Conservation (phyloP, 805 yeast species). For the Candida takata region DNA sequence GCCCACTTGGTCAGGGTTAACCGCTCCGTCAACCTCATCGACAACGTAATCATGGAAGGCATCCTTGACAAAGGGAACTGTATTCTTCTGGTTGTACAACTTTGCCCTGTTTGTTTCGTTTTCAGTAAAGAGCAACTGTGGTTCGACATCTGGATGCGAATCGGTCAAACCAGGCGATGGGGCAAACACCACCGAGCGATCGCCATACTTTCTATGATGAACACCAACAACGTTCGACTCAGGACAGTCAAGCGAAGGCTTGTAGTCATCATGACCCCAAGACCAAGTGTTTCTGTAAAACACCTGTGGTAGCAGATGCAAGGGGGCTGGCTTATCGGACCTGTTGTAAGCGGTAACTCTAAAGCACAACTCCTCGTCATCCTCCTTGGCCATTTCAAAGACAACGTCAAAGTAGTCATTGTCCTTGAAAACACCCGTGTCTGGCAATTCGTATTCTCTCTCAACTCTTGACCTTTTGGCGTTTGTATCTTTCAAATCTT, state of each 20-base stretch:
- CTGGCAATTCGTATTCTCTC: constrained; percentile 75
- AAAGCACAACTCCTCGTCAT: constrained; percentile 71
- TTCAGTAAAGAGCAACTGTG: constrained; percentile 75
- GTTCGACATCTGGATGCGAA: constrained; percentile 58
- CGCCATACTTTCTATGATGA: constrained; percentile 65
- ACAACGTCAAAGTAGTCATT: constrained; percentile 74
- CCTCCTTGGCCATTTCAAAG: constrained; percentile 85
- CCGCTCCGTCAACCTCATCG: constrained; percentile 47
- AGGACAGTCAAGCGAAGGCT: constrained; percentile 40
- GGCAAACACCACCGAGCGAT: constrained; percentile 54
- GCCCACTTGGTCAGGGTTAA: constrained; percentile 66
- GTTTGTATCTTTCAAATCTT: constrained; percentile 62
- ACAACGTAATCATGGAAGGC: constrained; percentile 85
- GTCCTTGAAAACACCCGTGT: constrained; percentile 64
- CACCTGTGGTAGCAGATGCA: constrained; percentile 79
- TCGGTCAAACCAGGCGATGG: constrained; percentile 75
- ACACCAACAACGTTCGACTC: constrained; percentile 44
- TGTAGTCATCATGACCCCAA: constrained; percentile 62
- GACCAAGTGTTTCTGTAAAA: constrained; percentile 87
- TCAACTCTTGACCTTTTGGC: constrained; percentile 59
- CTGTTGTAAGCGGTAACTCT: constrained; percentile 85
- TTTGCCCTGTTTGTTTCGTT: constrained; percentile 75
- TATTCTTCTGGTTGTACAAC: constrained; percentile 47
- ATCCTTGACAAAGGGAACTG: constrained; percentile 68
- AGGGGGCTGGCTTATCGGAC: constrained; percentile 76